phyloP scores from a whole-genome alignment of 2,329 filamentous ascomycete species.

The Penicillium oxalicum region DNA sequence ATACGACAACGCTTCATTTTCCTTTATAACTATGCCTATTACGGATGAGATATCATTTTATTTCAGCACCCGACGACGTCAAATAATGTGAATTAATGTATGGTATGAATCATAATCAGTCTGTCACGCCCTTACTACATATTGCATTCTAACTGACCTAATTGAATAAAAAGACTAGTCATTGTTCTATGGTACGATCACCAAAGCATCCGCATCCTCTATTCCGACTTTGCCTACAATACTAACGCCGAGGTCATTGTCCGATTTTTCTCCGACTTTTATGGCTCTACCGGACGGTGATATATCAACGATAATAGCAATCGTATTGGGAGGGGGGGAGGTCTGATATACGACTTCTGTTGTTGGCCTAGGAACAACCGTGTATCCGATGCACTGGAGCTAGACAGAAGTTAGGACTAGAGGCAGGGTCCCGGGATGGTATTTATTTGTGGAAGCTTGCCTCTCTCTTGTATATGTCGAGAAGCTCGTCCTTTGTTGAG shows the following conservation, averaged over 20 bases:
- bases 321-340: background rate
- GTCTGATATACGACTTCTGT: background rate
- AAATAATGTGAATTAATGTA: background rate
- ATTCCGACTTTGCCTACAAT: background rate
- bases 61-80: background rate
- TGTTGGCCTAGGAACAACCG: background rate
- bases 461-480: background rate
- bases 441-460: background rate
- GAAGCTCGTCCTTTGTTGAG: conserved; percentile 1
- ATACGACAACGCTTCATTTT: background rate
- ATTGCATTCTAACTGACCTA: background rate
- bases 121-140: background rate
- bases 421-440: background rate
- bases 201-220: background rate
- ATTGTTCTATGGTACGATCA: background rate
- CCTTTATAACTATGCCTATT: background rate
- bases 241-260: background rate
- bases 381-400: background rate
- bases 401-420: background rate
- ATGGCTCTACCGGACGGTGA: background rate
- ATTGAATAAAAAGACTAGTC: background rate
- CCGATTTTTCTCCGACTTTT: background rate
- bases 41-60: conserved; percentile 1
- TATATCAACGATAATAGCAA: conserved; percentile 1
- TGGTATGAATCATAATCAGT: background rate